A percentile compares a stretch with the other conserved stretches of the same genome.
Evolutionary conservation across 495 filamentous ascomycete species (phyloP).

Genomic region (Thermothielavioides terrestris): DNA sequence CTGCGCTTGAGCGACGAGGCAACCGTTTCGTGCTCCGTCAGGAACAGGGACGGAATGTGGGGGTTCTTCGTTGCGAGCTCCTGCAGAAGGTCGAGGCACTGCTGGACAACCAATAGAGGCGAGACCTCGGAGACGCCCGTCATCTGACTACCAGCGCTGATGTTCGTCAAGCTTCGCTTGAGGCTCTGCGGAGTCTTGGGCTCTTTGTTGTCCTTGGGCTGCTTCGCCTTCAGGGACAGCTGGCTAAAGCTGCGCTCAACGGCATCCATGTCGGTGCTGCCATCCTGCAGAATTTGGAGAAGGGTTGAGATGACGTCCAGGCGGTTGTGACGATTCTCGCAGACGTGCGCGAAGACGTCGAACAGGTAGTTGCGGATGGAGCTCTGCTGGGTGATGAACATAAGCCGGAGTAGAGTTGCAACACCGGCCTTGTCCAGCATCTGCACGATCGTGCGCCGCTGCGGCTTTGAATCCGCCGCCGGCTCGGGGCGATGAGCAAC

Average conservation of each 20-base stretch:
- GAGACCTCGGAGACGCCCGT: constrained; percentile 68
- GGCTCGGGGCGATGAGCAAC: constrained; percentile 23
- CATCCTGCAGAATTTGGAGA: constrained; percentile 92
- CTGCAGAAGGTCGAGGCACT: constrained; percentile 75
- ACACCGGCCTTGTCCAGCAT: constrained; percentile 95
- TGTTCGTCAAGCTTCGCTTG: constrained; percentile 58
- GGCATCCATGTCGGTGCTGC: constrained; percentile 81
- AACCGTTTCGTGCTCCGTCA: constrained; percentile 86
- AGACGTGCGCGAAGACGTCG: constrained; percentile 78
- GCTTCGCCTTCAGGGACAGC: constrained; percentile 82
- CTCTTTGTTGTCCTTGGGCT: constrained; percentile 52
- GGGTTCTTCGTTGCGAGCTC: constrained; percentile 71
- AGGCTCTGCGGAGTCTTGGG: constrained; percentile 71
- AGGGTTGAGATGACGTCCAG: constrained; percentile 90
- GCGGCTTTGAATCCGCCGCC: constrained; percentile 47
- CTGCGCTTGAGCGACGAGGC: constrained; percentile 63
- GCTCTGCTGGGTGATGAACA: constrained; percentile 90
- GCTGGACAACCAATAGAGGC: constrained; percentile 88
- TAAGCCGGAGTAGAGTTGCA: constrained; percentile 84
- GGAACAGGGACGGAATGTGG: constrained; percentile 83
- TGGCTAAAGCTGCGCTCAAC: constrained; percentile 94
- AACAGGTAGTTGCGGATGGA: constrained; percentile 68
- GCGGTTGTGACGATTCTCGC: constrained; percentile 87
- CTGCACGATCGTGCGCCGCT: constrained; percentile 74
- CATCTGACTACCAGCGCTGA: constrained; percentile 39